phyloP scores from a whole-genome alignment of 208 protist genomes.

The Wallacemonas collosoma region DNA sequence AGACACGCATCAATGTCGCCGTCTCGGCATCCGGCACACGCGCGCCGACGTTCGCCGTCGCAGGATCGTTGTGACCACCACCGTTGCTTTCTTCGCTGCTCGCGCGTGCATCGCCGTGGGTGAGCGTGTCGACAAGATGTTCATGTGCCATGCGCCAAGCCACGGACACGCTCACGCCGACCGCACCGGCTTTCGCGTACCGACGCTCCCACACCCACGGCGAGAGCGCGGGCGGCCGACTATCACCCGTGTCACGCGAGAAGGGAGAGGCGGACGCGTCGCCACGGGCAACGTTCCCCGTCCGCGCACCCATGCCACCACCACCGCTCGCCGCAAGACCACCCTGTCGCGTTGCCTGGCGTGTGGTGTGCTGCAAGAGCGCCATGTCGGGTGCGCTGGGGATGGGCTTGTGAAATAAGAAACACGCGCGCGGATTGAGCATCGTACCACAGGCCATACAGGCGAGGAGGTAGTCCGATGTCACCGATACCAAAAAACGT shows the following conservation, averaged over 20 bases:
- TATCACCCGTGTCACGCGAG: background rate
- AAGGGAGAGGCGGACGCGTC: too few species aligned
- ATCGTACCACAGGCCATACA: slow-evolving; percentile 50
- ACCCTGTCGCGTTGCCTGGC: background rate
- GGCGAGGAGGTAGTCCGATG: slow-evolving; percentile 47
- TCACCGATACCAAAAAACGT: slow-evolving; percentile 28
- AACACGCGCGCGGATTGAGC: slow-evolving; percentile 52
- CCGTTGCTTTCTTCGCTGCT: too few species aligned
- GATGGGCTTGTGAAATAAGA: slow-evolving; percentile 57
- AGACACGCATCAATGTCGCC: slow-evolving; percentile 29
- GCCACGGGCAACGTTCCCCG: slow-evolving; percentile 16
- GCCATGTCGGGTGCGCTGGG: slow-evolving; percentile 46
- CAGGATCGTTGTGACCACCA: background rate
- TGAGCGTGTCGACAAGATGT: background rate
- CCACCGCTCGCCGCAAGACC: too few species aligned
- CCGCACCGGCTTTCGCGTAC: slow-evolving; percentile 48
- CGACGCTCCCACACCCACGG: slow-evolving; percentile 49
- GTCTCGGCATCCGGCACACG: background rate
- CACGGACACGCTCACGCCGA: slow-evolving; percentile 47
- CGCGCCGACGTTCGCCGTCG: background rate
- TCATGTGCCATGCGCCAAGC: slow-evolving; percentile 37
- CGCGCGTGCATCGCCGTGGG: too few species aligned
- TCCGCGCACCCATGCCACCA: too few species aligned
- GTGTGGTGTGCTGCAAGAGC: slow-evolving; percentile 26
- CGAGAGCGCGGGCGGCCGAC: slow-evolving; percentile 30